These are phyloP conservation scores for Ceratobasidium sp. DNA, from an alignment of 1,284 basidiomycete genomes.

Conservation along the genomic window DNA sequence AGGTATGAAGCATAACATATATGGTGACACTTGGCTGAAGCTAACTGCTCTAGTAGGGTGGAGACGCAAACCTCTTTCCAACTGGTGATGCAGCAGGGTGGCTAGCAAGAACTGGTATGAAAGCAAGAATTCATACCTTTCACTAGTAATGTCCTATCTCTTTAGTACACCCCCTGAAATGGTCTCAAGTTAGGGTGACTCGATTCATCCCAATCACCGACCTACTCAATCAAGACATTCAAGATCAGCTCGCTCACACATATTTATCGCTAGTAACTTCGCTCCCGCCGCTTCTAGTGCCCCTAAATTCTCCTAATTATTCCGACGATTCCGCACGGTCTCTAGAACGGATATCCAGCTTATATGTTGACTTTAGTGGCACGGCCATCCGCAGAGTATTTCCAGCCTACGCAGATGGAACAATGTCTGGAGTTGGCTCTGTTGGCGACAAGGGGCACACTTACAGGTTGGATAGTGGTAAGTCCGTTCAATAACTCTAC, in stretches of 20 bases:
- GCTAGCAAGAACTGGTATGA: constrained; percentile 2
- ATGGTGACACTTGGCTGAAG: neutral
- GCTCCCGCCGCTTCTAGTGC: neutral
- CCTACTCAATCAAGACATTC: neutral
- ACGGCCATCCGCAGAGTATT: neutral
- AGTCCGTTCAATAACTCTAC: neutral
- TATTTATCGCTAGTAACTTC: neutral
- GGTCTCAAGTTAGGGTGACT: constrained; percentile 6
- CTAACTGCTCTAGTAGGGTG: neutral
- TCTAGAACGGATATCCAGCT: neutral
- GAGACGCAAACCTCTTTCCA: neutral
- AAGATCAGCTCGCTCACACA: neutral
- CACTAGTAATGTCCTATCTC: no score
- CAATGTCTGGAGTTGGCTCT: neutral
- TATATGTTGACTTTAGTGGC: neutral
- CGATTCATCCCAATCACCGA: neutral
- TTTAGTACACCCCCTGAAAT: neutral
- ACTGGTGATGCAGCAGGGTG: constrained; percentile 1
- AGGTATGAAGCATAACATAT: neutral
- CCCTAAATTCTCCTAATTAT: neutral
- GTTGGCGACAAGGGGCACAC: neutral
- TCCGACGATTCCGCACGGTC: neutral
- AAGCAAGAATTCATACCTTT: neutral
- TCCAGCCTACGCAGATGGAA: constrained; percentile 1
- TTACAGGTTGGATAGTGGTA: constrained; percentile 3